Base-by-base conservation (phyloP, 2,329 filamentous ascomycete genomes). In the Apiospora phragmitis region DNA sequence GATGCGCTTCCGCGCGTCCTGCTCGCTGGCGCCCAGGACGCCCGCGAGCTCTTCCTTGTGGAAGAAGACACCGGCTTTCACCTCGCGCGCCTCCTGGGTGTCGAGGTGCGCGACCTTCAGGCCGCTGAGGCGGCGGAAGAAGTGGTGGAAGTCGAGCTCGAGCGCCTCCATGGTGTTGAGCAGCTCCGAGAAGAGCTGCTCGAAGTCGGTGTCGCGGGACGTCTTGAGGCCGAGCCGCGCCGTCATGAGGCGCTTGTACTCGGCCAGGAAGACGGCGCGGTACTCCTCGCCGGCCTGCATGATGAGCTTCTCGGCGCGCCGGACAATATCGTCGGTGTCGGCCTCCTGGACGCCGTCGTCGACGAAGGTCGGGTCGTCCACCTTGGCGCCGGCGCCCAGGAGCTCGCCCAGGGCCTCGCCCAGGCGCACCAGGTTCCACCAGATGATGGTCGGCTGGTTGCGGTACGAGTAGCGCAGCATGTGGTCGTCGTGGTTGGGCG, bases 391-490 rank as follows among this genome's bases (percentile, higher is more conserved):
- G 0, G 92, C 89, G 24, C 95, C 96, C 70, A 99, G 90, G 1
- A 97, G 85, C 81, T 98, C 96, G 26, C 94, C 96, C 0, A 99
- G 80, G 0, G 93, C 89, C 82, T 99, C 96, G 70, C 94, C 96
- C 0, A 99, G 88, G 1, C 96, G 91, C 1, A 98, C 94, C 0
- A 98, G 86, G 77, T 98, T 98, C 96, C 96, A 99, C 96, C 96
- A 99, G 78, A 99, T 96, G 70, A 99, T 93, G 59, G 92, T 95
- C 0, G 96, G 95, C 79, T 99, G 96, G 79, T 97, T 97, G 75
- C 92, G 91, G 85, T 98, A 99, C 74, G 91, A 91, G 80, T 99
- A 99, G 65, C 96, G 90, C 41, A 97, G 85, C 83, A 92, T 88
- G 78, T 92, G 88, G 78, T 99, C 96, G 80, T 99, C 96, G 80